phyloP scores from a whole-genome alignment of 2,329 filamentous ascomycete genomes.

The Emydomyces testavorans region DNA sequence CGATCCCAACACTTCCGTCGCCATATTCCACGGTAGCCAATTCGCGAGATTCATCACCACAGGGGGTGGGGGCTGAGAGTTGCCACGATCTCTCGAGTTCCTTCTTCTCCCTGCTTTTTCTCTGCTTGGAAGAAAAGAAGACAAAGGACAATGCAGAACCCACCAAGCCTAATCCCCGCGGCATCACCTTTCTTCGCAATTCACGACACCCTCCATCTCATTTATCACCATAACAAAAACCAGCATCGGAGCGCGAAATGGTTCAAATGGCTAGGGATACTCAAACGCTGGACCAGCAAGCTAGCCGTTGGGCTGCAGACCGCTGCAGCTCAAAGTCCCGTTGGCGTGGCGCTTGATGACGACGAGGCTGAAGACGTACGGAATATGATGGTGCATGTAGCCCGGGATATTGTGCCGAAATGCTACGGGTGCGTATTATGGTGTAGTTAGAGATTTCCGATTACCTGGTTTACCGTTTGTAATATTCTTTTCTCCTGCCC shows the following conservation, averaged over 20 bases:
- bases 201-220: conserved; percentile 48
- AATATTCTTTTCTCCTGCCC: too few relatives aligned
- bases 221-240: conserved; percentile 78
- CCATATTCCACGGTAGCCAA: too few relatives aligned
- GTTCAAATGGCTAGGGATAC: conserved; percentile 63
- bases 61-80: too few relatives aligned
- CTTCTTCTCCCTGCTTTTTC: neutral
- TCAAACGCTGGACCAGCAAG: conserved; percentile 54
- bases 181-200: conserved; percentile 22
- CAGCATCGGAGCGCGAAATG: conserved; percentile 73
- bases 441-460: conserved; percentile 19
- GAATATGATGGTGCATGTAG: conserved; percentile 22
- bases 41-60: too few relatives aligned
- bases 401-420: conserved; percentile 28
- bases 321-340: conserved; percentile 30
- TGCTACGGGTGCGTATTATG: conserved; percentile 28
- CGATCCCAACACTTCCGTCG: neutral
- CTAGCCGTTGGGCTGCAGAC: conserved; percentile 40
- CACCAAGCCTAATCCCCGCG: conserved; percentile 2
- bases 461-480: conserved; percentile 19
- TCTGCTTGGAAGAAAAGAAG: too few relatives aligned
- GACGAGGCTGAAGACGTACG: conserved; percentile 29
- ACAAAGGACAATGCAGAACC: too few relatives aligned
- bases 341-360: conserved; percentile 33
- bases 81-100: neutral